Evolutionary conservation across 1,284 basidiomycete species (phyloP), one percentile per base, ranked within the genome.

Genomic region (Xerocomus tenax): DNA sequence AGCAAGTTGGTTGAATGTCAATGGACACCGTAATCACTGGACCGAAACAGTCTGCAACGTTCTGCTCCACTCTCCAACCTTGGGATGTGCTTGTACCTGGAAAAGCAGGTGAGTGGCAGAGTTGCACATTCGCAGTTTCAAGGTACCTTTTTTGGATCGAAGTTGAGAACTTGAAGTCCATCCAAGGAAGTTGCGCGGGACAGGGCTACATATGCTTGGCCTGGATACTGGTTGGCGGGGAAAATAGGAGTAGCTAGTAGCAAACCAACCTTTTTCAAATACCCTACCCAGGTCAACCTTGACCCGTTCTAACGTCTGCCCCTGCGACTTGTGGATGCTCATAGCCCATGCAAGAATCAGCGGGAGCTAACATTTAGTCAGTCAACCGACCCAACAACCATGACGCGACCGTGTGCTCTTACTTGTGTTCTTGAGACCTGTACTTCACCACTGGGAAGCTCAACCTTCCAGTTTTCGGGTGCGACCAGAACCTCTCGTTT

Each of bases 311-410:
- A 95, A 73, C 0, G 88, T 94, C 68, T 93, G 91, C 2, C 91
- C 91, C 65, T 94, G 92, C 29, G 87, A 87, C 68, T 97, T 96
- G 67, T 97, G 93, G 47, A 96, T 96, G 47, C 88, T 91, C 84
- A 91, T 89, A 0, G 91, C 90, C 90, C 89, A 93, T 0, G 89
- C 80, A n/a, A 92, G 76, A 51, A 93, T 91, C 29, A 94, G 69
- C 0, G 88, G 90, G 2, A 92, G 67, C 86, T 58, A 18, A 41
- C 35, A 45, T 2, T 9, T 38, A 2, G 18, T 54, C 16, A 51
- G 47, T 6, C 42, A 47, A 42, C 8, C n/a, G 5, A 21, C 12
- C 6, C 1, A 19, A 21, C 16, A 45, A 7, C 3, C 2, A 23
- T 40, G 0, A 2, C 45, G 35, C 9, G 26, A 18, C 3, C 15